Conservation (phyloP, 1,284 basidiomycete genomes). For the Pisolithus thermaeus region DNA sequence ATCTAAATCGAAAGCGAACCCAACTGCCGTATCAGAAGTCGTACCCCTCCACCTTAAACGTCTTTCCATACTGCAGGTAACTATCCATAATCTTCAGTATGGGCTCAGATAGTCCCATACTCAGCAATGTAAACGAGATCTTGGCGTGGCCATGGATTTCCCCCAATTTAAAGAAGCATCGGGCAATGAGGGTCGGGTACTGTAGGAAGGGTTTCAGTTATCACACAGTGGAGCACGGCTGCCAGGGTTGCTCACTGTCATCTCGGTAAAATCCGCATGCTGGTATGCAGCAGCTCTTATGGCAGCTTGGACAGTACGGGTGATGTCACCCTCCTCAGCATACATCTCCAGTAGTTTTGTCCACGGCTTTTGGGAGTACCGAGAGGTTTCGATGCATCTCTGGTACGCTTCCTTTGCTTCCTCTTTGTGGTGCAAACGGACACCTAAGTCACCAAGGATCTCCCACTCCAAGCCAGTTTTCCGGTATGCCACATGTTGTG, state of each 20-base stretch:
- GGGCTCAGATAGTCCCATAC: slow-evolving; percentile 85
- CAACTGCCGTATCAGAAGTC: slow-evolving; percentile 47
- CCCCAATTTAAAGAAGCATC: slow-evolving; percentile 89
- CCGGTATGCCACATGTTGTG: slow-evolving; percentile 92
- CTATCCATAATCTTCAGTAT: slow-evolving; percentile 85
- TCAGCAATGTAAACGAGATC: slow-evolving; percentile 89
- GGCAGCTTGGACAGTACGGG: slow-evolving; percentile 84
- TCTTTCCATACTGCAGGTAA: slow-evolving; percentile 74
- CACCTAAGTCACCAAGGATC: slow-evolving; percentile 91
- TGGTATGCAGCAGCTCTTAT: slow-evolving; percentile 93
- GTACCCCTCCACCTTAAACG: slow-evolving; percentile 76
- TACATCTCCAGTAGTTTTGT: slow-evolving; percentile 91
- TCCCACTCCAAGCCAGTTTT: slow-evolving; percentile 99
- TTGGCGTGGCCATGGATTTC: slow-evolving; percentile 93
- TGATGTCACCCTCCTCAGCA: slow-evolving; percentile 89
- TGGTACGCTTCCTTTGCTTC: slow-evolving; percentile 98
- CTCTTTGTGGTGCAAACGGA: slow-evolving; percentile 92
- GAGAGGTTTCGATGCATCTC: slow-evolving; percentile 81
- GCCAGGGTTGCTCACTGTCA: slow-evolving; percentile 52
- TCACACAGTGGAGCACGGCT: slow-evolving; percentile 4
- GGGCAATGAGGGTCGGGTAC: slow-evolving; percentile 90
- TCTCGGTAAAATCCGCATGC: slow-evolving; percentile 79
- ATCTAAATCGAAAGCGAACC: not conserved
- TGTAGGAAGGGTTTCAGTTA: slow-evolving; percentile 24
- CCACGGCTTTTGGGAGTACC: slow-evolving; percentile 92